Evolutionary conservation across 768 basidiomycete species (phyloP), one percentile per base, ranked within the genome.

Genomic region (Russula foetens): DNA sequence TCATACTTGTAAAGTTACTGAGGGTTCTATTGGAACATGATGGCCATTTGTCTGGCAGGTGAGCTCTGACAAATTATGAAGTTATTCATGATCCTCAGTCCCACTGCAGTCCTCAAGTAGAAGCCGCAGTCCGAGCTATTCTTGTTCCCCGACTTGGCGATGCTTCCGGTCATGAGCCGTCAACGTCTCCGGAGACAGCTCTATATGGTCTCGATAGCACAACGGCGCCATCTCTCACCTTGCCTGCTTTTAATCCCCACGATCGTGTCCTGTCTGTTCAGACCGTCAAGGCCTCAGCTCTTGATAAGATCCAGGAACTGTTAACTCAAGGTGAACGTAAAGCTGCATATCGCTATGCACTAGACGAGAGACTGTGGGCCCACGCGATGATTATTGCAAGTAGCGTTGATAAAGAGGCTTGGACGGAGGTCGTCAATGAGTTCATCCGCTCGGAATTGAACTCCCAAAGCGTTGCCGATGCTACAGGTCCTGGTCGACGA

Each of bases 341-440:
- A 23, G 84, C 86, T 63, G 97, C 97, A 1, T 93, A 90, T 69
- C 84, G 85, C 59, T 94, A 84, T 70, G 96, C 97, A 3, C 77
- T 92, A 45, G 90, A 95, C 60, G 83, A 93, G 72, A 88, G 83
- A 68, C 72, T 98, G 44, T 99, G 96, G 95, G 85, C 92, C 0
- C 97, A 99, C 72, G 96, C 97, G 2, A 84, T 98, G 82, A 73
- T 98, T 57, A 93, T 99, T 64, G 85, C 96, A 11, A 95, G 90
- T 68, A 88, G 90, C 57, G 81, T 97, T 53, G 96, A 96, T 71
- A 91, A 90, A 66, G 94, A 97, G 29, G 79, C 90, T 2, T 98
- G 93, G 93, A 90, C 90, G 68, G 92, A 93, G 62, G 89, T 88
- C 14, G 89, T 92, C 0, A 82, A 80, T 46, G 90, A 95, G 61